Evolutionary conservation across 2,329 filamentous ascomycete species (phyloP), one percentile per base, ranked within the genome.

Genomic region (Exophiala viscosa): DNA sequence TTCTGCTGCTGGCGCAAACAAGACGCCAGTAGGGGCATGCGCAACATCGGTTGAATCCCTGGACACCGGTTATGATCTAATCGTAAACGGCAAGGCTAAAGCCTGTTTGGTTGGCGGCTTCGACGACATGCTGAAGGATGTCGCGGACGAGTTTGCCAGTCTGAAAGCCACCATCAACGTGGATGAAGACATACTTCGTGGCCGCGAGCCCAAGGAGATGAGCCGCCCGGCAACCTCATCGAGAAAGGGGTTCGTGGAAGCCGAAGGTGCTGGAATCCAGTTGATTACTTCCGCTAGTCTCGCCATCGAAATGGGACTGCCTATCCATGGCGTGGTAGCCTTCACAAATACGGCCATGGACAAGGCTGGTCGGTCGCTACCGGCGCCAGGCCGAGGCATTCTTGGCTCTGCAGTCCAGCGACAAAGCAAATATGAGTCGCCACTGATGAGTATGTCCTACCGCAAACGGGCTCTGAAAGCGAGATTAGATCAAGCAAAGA

Each of bases 351-450:
- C 62, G 7, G 67, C 71, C 0, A 59, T 57, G 13, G 71, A 74
- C 48, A 65, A 65, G 8, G 58, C 62, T 31, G 65, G 69, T 0
- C 63, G 70, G 1, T 74, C 71, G 0, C 59, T 74, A 1, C 71
- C 71, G 1, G 69, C 71, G 0, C 71, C 71, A 0, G 70, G 71
- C 1, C 59, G 65, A 18, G 71, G 71, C 1, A 58, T 73, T 8
- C 54, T 73, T 35, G 66, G 63, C 5, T 59, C 61, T 31, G 68
- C 65, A 1, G 55, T 61, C 10, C 64, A 67, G 38, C 46, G 41
- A 10, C 36, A 48, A 5, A 49, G 45, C 17, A 57, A 51, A 5
- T 57, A 59, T 0, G 11, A 57, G 1, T 64, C 66, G 1, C 63
- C 64, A 1, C 51, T 66, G 2, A 49, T 69, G 6, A 61, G 64